Evolutionary conservation across 1,139 yeast genomes (phyloP).

Genomic region (Yamadazyma kanchanaburiensis): DNA sequence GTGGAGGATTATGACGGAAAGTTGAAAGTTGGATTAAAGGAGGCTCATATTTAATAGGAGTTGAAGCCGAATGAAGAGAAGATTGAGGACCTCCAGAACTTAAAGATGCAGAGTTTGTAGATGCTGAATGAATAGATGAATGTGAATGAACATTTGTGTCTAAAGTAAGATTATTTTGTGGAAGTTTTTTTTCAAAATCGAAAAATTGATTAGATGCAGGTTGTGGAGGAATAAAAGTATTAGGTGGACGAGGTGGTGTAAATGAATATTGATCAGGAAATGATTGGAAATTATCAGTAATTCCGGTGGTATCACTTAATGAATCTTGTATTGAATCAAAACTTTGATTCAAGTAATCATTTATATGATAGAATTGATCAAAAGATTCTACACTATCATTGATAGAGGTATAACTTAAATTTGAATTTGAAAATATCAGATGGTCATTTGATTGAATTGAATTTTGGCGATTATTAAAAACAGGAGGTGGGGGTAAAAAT

Average conservation of each 20-base stretch:
- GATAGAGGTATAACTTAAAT: conserved; percentile 13
- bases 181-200: too few relatives aligned
- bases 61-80: conserved; percentile 10
- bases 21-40: conserved; percentile 17
- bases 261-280: too few relatives aligned
- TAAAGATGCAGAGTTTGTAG: conserved; percentile 3
- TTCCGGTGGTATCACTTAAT: conserved; percentile 8
- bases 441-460: conserved; percentile 15
- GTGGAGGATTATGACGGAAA: conserved; percentile 13
- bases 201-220: too few relatives aligned
- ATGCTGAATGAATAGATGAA: conserved; percentile 1
- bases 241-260: too few relatives aligned
- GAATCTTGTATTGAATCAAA: conserved; percentile 27
- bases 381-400: conserved; percentile 12
- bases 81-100: conserved; percentile 9
- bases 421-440: conserved; percentile 24
- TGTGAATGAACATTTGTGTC: neutral
- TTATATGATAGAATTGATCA: conserved; percentile 23
- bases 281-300: too few relatives aligned
- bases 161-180: too few relatives aligned
- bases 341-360: conserved; percentile 25
- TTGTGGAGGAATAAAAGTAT: too few relatives aligned
- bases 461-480: conserved; percentile 14
- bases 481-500: conserved; percentile 19
- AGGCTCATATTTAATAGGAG: conserved; percentile 7